These are phyloP conservation scores for Venturia aucupariae DNA, from an alignment of 2,329 filamentous ascomycete species.

Conservation along the genomic window DNA sequence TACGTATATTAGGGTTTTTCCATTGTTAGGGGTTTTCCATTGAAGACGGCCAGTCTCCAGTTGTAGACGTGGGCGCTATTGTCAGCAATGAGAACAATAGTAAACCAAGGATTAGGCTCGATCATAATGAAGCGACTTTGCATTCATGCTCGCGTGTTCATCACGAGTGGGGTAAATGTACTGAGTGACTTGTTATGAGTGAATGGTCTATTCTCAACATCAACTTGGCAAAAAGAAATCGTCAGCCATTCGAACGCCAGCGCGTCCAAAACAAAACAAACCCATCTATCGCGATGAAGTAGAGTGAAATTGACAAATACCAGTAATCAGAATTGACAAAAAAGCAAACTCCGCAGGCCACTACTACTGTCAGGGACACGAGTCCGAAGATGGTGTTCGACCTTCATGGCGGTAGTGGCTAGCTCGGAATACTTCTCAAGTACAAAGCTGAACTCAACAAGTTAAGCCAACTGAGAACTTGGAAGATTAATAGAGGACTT, in stretches of 20 bases:
- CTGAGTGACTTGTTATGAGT: too few species aligned
- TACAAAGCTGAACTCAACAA: neutral
- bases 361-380: too few species aligned
- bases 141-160: too few species aligned
- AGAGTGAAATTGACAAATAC: neutral
- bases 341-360: neutral
- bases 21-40: too few species aligned
- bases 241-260: neutral
- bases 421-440: neutral
- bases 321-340: neutral
- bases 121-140: too few species aligned
- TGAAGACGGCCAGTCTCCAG: neutral
- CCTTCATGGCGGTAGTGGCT: neutral
- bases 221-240: neutral
- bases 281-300: neutral
- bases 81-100: neutral
- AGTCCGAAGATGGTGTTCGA: too few species aligned
- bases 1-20: too few species aligned
- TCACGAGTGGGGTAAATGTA: too few species aligned
- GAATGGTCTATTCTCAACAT: too few species aligned
- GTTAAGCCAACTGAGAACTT: neutral
- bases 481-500: neutral
- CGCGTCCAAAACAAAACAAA: neutral
- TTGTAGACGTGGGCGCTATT: neutral
- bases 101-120: too few species aligned